phyloP scores from a whole-genome alignment of 2,329 filamentous ascomycete genomes.

The Alternaria angustiovoidea region DNA sequence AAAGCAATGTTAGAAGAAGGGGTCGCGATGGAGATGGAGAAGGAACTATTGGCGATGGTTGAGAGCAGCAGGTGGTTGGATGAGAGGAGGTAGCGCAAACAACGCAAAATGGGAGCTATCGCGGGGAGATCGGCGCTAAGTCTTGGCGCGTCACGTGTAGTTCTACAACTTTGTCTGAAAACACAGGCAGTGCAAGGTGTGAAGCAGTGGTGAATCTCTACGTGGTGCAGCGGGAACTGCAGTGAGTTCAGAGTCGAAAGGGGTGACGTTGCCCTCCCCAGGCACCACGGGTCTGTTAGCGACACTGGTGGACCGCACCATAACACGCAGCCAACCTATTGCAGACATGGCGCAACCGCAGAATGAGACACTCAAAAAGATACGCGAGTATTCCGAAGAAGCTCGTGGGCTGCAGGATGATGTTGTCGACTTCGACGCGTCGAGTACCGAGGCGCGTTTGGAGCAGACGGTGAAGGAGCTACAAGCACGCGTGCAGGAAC shows the following conservation, averaged over 20 bases:
- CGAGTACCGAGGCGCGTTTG: constrained; percentile 63
- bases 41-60: constrained; percentile 27
- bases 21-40: constrained; percentile 26
- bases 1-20: constrained; percentile 25
- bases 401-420: constrained; percentile 33
- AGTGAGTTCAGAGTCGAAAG: not conserved
- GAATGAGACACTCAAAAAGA: constrained; percentile 29
- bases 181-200: not conserved
- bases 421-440: constrained; percentile 49
- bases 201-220: not conserved
- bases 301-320: constrained; percentile 6
- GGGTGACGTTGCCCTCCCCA: constrained; percentile 10
- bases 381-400: constrained; percentile 40
- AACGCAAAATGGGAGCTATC: constrained; percentile 29
- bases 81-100: constrained; percentile 26
- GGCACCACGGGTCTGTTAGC: constrained; percentile 10
- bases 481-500: constrained; percentile 60
- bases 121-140: constrained; percentile 28
- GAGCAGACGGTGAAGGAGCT: constrained; percentile 74
- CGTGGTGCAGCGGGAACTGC: not conserved
- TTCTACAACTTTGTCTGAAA: not conserved
- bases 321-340: not conserved
- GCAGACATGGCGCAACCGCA: constrained; percentile 35
- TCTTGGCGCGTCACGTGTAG: constrained; percentile 32
- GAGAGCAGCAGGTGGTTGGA: constrained; percentile 22